phyloP scores from a whole-genome alignment of 83 land plant genomes.

The Isoetes engelmannii region DNA sequence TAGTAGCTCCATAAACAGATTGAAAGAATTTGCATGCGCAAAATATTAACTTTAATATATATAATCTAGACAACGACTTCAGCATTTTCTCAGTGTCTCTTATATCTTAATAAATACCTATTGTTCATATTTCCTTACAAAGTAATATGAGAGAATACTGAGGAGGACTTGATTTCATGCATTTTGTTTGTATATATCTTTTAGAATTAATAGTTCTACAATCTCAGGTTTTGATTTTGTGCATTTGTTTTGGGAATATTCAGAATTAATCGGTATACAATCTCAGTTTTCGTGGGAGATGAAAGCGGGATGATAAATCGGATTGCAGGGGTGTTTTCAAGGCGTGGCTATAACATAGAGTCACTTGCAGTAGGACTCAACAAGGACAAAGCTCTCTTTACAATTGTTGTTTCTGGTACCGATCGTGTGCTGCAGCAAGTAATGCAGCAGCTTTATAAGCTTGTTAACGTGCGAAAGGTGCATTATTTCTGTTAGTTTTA shows the following conservation, averaged over 20 bases:
- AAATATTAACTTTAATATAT: too few species aligned
- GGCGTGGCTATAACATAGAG: conserved; percentile 94
- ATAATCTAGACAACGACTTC: too few species aligned
- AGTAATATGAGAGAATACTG: too few species aligned
- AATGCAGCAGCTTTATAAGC: conserved; percentile 84
- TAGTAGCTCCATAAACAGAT: too few species aligned
- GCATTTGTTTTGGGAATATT: not conserved
- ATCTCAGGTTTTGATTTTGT: not conserved
- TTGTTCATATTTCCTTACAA: too few species aligned
- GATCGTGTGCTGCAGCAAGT: conserved; percentile 77
- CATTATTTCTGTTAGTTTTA: too few species aligned
- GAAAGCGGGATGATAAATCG: conserved; percentile 98
- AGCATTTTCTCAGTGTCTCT: too few species aligned
- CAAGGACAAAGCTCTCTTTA: conserved; percentile 88
- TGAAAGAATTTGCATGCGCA: too few species aligned
- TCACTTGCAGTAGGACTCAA: conserved; percentile 95
- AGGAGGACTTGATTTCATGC: too few species aligned
- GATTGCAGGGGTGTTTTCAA: conserved; percentile 95
- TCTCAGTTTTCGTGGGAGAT: conserved; percentile 94
- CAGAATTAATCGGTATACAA: conserved; percentile 76
- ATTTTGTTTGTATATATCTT: too few species aligned
- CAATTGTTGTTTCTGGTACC: conserved; percentile 90
- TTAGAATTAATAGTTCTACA: too few species aligned
- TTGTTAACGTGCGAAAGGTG: conserved; percentile 85
- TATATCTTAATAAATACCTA: too few species aligned